Evolutionary conservation across 2,329 filamentous ascomycete genomes (phyloP), one percentile per base, ranked within the genome.

Genomic region (Colletotrichum orchidophilum): DNA sequence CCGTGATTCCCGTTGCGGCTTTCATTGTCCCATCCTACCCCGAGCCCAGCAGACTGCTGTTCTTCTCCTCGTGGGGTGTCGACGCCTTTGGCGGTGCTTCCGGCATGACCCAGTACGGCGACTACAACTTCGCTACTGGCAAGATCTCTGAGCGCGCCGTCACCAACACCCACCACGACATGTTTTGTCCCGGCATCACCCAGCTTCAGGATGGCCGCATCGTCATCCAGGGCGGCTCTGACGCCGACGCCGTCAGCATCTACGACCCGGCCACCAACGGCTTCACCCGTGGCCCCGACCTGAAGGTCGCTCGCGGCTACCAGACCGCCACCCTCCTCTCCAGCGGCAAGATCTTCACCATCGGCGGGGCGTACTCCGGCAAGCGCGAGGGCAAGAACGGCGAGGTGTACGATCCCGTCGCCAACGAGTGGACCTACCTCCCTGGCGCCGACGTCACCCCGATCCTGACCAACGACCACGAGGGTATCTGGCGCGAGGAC

Each of bases 111-210:
- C 75, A 76, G 60, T 76, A 73, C 35, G 75, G 74, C 33, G 74
- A 75, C 66, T 76, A 73, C 63, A 71, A 76, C 64, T 74, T 74
- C 52, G 73, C 66, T 13, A 75, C 74, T 2, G 75, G 75, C 53
- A 66, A 64, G 81, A 70, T 81, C 12, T 76, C 79, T 24, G 57
- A 78, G 26, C 76, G 76, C 21, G 77, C 77, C 39, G 77, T 83
- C 8, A 76, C 79, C 53, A 76, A 86, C 69, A 88, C 85, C 0
- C 74, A 81, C 4, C 85, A 88, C 73, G 86, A 88, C 74, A 88
- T 88, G 87, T 88, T 88, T 73, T 89, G 87, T 74, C 87, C 88
- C 0, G 88, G 87, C 2, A 87, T 89, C 61, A 85, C 83, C 8
- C 77, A 85, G 13, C 84, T 86, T 66, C 82, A 81, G 18, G 78